Base-by-base conservation (phyloP, 306 rosid genomes). In the Glycine soja region DNA sequence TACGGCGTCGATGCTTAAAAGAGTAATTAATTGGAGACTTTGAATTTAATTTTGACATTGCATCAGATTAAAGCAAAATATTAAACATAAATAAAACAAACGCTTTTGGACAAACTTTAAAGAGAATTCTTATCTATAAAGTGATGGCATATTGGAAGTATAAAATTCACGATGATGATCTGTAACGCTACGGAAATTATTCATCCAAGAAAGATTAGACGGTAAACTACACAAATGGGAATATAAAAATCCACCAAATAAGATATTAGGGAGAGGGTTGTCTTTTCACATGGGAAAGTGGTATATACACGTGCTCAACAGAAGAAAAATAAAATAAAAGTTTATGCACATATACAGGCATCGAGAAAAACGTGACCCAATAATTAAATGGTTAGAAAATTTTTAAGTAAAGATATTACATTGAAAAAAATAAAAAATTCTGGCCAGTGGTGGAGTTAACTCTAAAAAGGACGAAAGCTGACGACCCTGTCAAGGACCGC, bases 341-440 rank as follows among this genome's bases (percentile, higher is more conserved):
- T 73, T 83, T 71, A 59, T 78, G 58, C 62, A n/a, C 76, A 38
- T 30, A 82, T 9, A 59, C 79, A 72, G 67, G 83, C 69, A 51
- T 81, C 74, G 75, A 76, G 68, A 83, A 88, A 86, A 86, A 88
- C 88, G 88, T 88, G 91, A 42, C 57, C 48, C 70, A 78, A 80
- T 80, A 73, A 72, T 80, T 54, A 85, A 58, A 10, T 32, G 0
- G 3, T 10, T 15, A 10, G 8, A 7, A 57, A 57, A 54, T 0
- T 16, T 7, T 15, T 15, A 19, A 36, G 5, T 3, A 6, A 14
- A 36, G 11, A 14, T 38, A 43, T 2, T 73, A 66, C 38, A 19
- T 67, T 72, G 54, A n/a, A 52, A 52, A 62, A n/a, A 19, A 19
- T 19, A 19, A n/a, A n/a, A n/a, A n/a, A n/a, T 6, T 15, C 10